Percentiles rank a stretch among this genome's conserved stretches.
Conservation (phyloP, 2,329 filamentous ascomycete genomes). For the Neopestalotiopsis rosae region DNA sequence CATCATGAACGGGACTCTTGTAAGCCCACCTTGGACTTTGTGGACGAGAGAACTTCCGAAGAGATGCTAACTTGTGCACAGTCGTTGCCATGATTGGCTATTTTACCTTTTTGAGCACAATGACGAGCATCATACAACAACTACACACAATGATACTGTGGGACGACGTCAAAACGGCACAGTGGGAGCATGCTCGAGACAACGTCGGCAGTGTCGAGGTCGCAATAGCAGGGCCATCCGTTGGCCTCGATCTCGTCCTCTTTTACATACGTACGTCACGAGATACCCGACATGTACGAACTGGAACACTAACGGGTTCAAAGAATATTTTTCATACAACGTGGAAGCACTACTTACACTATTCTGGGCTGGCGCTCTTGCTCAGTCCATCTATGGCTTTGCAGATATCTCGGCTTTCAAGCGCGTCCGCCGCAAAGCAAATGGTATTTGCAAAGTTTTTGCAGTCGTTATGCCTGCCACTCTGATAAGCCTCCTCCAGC, state of each 20-base stretch:
- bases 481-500: conserved; percentile 39
- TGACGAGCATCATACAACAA: conserved; percentile 48
- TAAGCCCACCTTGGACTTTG: conserved; percentile 31
- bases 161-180: conserved; percentile 43
- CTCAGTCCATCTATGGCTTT: conserved; percentile 39
- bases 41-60: too few relatives aligned
- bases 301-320: not conserved
- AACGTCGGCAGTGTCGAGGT: conserved; percentile 45
- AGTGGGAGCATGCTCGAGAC: conserved; percentile 42
- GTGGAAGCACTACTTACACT: conserved; percentile 51
- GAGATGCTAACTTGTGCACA: conserved; percentile 24
- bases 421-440: conserved; percentile 30
- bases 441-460: conserved; percentile 37
- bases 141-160: conserved; percentile 45
- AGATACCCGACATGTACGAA: not conserved
- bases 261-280: conserved; percentile 52
- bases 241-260: conserved; percentile 46
- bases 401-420: conserved; percentile 33
- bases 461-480: conserved; percentile 42
- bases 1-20: conserved; percentile 48
- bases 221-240: conserved; percentile 46
- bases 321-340: conserved; percentile 57
- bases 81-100: conserved; percentile 47
- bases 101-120: conserved; percentile 41
- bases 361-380: conserved; percentile 49